phyloP scores from a whole-genome alignment of 2,329 filamentous ascomycete genomes.

The Ceratocystis diversiconidia region DNA sequence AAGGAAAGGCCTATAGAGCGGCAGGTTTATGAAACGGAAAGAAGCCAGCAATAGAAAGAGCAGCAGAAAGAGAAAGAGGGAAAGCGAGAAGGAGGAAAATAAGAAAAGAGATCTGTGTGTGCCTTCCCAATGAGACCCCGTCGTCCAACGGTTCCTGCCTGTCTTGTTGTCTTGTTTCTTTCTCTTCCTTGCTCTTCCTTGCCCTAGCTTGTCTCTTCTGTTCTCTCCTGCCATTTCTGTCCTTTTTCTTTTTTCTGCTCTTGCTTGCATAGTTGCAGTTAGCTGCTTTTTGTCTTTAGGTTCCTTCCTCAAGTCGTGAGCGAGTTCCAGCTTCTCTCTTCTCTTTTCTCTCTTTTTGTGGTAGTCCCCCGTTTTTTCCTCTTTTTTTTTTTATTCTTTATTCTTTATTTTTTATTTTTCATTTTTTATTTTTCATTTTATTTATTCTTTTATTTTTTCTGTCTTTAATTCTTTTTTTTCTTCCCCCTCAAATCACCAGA shows the following conservation, averaged over 20 bases:
- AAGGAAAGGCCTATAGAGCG: not conserved
- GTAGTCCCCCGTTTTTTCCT: not conserved
- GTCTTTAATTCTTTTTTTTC: not conserved
- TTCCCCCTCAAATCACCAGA: conserved; percentile 6
- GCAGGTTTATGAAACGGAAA: too few relatives aligned
- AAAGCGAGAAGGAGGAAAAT: not conserved
- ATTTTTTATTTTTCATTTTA: conserved; percentile 1
- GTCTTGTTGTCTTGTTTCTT: conserved; percentile 6
- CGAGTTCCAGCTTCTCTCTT: not conserved
- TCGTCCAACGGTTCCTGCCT: not conserved
- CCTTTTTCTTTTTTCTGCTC: not conserved
- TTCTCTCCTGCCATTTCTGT: not conserved
- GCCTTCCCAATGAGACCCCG: conserved; percentile 2
- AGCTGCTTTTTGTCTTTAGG: not conserved
- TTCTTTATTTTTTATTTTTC: not conserved
- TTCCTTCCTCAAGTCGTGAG: not conserved
- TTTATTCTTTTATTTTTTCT: not conserved
- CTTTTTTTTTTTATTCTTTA: conserved; percentile 2
- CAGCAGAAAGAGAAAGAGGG: not conserved
- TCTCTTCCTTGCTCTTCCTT: not conserved
- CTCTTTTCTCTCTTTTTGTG: not conserved
- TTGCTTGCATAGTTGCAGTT: not conserved
- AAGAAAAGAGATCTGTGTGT: not conserved
- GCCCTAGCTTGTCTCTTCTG: not conserved
- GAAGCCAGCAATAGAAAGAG: not conserved